Base-by-base conservation (phyloP, 1,284 basidiomycete genomes). In the Ustilago cynodontis region DNA sequence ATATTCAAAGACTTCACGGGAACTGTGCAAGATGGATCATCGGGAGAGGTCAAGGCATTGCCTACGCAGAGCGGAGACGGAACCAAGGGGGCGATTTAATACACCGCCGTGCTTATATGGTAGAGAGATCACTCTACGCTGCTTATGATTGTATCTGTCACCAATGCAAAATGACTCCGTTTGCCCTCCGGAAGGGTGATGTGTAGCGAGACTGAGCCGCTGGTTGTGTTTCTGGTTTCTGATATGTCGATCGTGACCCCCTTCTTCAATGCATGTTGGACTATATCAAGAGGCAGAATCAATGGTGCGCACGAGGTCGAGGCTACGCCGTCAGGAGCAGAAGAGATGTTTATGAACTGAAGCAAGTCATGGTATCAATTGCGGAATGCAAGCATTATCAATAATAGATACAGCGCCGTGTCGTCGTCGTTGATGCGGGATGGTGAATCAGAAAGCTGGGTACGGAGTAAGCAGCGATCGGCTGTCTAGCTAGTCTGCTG, bases 1-100 rank as follows among this genome's bases (percentile, higher is more conserved):
- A 90, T 93, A 80, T 93, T 93, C 88, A 94, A 93, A 87, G 91
- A 89, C 72, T 94, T 95, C 31, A 68, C 73, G 4, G 69, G 51
- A 0, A 71, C 53, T 3, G 63, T 67, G 22, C 65, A 77, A 52
- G 29, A 57, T n/a, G 64, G 13, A 6, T 3, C 35, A 10, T 45
- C 45, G 37, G 54, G 35, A 8, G 60, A 56, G 35, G 60, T 60
- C 16, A 63, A 56, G 53, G 28, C 37, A 6, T 57, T 72, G 20
- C 33, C 56, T 2, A 60, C 53, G n/a, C 28, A 52, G 29, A 29
- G 52, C 2, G 29, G 35, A 4, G 64, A 67, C 47, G 70, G 70
- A 24, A 72, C 60, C 2, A 28, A 56, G 8, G 60, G 45, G 20
- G 64, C 64, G 26, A 35, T 66, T 33, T 63, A 49, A 20, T 14